phyloP scores from a whole-genome alignment of 148 eudicot species.

The Rhododendron ovatum region DNA sequence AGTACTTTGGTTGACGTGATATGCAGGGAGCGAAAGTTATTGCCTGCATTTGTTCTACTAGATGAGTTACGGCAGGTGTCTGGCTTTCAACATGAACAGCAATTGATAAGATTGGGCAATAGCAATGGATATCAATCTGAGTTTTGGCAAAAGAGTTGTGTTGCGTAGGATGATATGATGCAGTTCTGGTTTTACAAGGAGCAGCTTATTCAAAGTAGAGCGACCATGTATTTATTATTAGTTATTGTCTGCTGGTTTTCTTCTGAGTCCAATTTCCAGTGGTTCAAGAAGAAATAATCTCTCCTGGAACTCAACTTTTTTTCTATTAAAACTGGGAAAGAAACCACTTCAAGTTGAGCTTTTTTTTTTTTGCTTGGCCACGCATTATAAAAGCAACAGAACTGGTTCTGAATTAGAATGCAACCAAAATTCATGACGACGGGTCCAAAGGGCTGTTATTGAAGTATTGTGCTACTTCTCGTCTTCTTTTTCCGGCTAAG shows the following conservation, averaged over 20 bases:
- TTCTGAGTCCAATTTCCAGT: not conserved
- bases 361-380: too few relatives aligned
- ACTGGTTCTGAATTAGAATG: not conserved
- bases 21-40: slow-evolving; percentile 72
- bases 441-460: not conserved
- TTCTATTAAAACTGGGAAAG: not conserved
- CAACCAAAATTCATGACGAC: not conserved
- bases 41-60: slow-evolving; percentile 61
- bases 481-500: not conserved
- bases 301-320: not conserved
- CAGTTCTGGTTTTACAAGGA: not conserved
- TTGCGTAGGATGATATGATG: not conserved
- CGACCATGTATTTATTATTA: not conserved
- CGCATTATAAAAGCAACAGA: not conserved
- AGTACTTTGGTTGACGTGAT: slow-evolving; percentile 37
- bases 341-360: not conserved
- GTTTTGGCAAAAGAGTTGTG: too few relatives aligned
- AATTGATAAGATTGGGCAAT: not conserved
- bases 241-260: not conserved
- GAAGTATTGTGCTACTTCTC: not conserved
- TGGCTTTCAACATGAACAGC: not conserved
- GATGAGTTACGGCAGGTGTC: slow-evolving; percentile 21
- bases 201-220: not conserved
- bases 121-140: not conserved
- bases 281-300: not conserved